Base-by-base conservation (phyloP, 2,329 filamentous ascomycete species). In the Colletotrichum sojae region DNA sequence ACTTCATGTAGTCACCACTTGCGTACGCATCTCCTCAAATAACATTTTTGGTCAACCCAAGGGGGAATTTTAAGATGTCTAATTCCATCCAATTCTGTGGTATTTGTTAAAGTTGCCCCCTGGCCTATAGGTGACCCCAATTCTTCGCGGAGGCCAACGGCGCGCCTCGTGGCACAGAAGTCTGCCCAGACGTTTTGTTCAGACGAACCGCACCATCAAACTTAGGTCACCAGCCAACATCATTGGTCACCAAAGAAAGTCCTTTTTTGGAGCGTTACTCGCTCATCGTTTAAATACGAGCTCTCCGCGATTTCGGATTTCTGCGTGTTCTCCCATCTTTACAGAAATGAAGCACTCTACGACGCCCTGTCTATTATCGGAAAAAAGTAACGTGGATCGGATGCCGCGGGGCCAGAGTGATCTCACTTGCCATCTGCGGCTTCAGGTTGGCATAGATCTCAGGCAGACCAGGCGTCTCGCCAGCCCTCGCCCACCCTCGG, bases 401-500 rank as follows among this genome's bases (percentile, higher is more conserved):
- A 52, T 52, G 25, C 4, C 49, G 49, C 12, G 49, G 49, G 10
- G 49, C 49, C 20, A 52, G 16, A 22, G 56, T 59, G 8, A 49
- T 59, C 18, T 59, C 56, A 49, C 56, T 59, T 25, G 56, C 56
- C 56, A 59, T 59, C 6, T 40, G 25, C 16, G 18, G 45, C 31
- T 36, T 49, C 13, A 25, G 36, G n/a, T 36, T 36, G 43, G 45
- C 56, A 12, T 36, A 59, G 10, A n/a, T n/a, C 5, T 59, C 56
- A 2, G 31, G 15, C 25, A 27, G 8, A 6, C 49, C 43, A 4
- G 56, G 56, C 45, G 0, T 20, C 16, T 27, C 1, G 5, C 43
- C 56, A 6, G 18, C 31, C 18, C 43, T 18, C 13, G 6, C 2
- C 56, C 56, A 59, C 4, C 56, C 57, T 27, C 2, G 20, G 6